Evolutionary conservation across 495 filamentous ascomycete species (phyloP).

Genomic region (Pseudomonodictys pantanalensis): DNA sequence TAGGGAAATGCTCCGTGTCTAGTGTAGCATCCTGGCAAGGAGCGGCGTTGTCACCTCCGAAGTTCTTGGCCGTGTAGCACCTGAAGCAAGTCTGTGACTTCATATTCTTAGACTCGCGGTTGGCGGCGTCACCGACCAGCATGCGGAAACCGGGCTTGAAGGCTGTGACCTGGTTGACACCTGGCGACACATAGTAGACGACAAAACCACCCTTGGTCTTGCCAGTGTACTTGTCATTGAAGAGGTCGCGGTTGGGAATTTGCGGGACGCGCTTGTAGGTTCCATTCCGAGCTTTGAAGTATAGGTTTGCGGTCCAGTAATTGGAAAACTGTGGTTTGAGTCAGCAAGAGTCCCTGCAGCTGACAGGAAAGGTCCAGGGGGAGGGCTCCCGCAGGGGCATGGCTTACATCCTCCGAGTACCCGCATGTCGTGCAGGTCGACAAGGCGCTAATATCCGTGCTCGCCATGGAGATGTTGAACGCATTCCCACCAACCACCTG

Average conservation of each 20-base stretch:
- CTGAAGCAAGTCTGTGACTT: slow-evolving; percentile 12
- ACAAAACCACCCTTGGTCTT: slow-evolving; percentile 8
- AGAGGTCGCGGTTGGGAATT: slow-evolving; percentile 17
- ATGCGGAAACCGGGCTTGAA: slow-evolving; percentile 10
- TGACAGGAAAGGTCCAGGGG: background rate
- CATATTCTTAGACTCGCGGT: background rate
- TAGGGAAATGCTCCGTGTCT: slow-evolving; percentile 1
- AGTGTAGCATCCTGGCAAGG: slow-evolving; percentile 7
- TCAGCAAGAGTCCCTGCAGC: background rate
- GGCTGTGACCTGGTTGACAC: background rate
- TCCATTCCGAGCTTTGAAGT: slow-evolving; percentile 29
- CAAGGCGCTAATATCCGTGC: slow-evolving; percentile 12
- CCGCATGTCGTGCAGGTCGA: slow-evolving; percentile 26
- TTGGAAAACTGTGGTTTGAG: slow-evolving; percentile 4
- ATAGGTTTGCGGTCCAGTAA: slow-evolving; percentile 31
- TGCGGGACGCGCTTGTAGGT: slow-evolving; percentile 30
- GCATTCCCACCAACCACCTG: slow-evolving; percentile 28
- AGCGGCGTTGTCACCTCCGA: slow-evolving; percentile 8
- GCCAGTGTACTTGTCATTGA: slow-evolving; percentile 10
- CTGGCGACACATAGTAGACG: slow-evolving; percentile 7
- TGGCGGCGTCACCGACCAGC: slow-evolving; percentile 4
- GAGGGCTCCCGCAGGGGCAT: background rate
- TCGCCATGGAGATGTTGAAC: slow-evolving; percentile 23
- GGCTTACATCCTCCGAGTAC: slow-evolving; percentile 10
- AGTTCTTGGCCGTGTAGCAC: slow-evolving; percentile 3